Evolutionary conservation across 352 stramenopile species (phyloP).

Genomic region (Phytophthora melonis): DNA sequence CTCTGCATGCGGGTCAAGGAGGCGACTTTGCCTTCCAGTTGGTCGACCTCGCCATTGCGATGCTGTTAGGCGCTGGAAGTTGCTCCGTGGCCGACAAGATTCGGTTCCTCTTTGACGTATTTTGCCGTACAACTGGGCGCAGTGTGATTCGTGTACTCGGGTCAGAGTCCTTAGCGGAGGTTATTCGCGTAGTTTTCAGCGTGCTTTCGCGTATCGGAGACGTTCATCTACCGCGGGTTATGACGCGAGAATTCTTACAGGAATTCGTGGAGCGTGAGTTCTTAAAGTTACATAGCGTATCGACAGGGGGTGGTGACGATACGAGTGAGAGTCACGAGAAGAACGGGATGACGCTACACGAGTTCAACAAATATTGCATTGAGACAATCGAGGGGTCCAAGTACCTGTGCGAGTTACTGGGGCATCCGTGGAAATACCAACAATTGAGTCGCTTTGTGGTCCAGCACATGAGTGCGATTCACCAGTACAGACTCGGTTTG

Average conservation of each 20-base stretch:
- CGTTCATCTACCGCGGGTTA: conserved; percentile 46
- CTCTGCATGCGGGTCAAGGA: conserved; percentile 31
- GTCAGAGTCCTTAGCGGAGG: conserved; percentile 51
- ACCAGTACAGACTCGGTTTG: conserved; percentile 90
- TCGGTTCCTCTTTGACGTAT: conserved; percentile 81
- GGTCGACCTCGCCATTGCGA: conserved; percentile 51
- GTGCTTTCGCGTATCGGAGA: conserved; percentile 65
- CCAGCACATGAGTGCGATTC: conserved; percentile 85
- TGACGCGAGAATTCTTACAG: conserved; percentile 53
- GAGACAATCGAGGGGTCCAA: conserved; percentile 64
- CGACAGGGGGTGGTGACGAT: conserved; percentile 30
- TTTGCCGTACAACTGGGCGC: conserved; percentile 36
- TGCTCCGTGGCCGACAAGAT: conserved; percentile 71
- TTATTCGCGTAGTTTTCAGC: conserved; percentile 67
- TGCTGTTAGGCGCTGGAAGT: conserved; percentile 65
- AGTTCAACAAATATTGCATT: conserved; percentile 80
- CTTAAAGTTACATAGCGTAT: conserved; percentile 53
- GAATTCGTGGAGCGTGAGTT: conserved; percentile 70
- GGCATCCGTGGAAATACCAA: conserved; percentile 76
- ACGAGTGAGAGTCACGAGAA: not conserved
- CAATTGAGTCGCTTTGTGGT: conserved; percentile 86
- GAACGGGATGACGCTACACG: conserved; percentile 76
- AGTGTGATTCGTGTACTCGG: conserved; percentile 51
- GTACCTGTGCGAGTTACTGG: conserved; percentile 74
- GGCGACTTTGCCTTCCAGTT: conserved; percentile 36